Evolutionary conservation across 139 green algal genomes (phyloP).

Genomic region (Ulvella scutata): DNA sequence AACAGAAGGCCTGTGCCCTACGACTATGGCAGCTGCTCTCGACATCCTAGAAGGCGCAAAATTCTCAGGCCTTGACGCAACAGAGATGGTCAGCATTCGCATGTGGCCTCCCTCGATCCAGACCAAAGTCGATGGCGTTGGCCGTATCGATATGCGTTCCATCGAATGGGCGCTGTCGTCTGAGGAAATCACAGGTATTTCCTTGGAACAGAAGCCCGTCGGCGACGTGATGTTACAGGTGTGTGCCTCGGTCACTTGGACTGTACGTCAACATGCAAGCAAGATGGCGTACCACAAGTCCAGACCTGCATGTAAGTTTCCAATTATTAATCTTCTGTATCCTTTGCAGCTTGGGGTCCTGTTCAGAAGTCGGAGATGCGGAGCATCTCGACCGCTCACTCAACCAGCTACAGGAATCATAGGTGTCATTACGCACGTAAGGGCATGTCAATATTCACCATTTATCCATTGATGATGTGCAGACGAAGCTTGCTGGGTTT

Average conservation of each 20-base stretch:
- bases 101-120: conserved; percentile 2
- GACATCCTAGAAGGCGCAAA: neutral
- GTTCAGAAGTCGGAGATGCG: too few relatives aligned
- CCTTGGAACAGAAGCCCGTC: neutral
- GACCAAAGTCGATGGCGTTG: neutral
- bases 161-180: neutral
- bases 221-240: neutral
- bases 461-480: neutral
- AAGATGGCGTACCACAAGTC: too few relatives aligned
- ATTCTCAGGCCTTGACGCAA: neutral
- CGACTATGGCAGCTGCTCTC: neutral
- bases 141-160: neutral
- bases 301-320: too few relatives aligned
- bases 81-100: neutral
- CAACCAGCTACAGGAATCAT: too few relatives aligned
- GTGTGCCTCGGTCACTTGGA: too few relatives aligned
- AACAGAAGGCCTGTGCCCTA: neutral
- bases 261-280: too few relatives aligned
- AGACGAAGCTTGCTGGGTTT: neutral
- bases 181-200: neutral
- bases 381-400: too few relatives aligned
- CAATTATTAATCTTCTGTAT: too few relatives aligned
- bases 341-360: too few relatives aligned
- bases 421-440: too few relatives aligned
- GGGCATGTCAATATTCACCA: too few relatives aligned